Percentiles rank a stretch among this genome's conserved stretches.
Conservation (phyloP, 1,139 yeast genomes). For the Kurtzmaniella quercitrusa region DNA sequence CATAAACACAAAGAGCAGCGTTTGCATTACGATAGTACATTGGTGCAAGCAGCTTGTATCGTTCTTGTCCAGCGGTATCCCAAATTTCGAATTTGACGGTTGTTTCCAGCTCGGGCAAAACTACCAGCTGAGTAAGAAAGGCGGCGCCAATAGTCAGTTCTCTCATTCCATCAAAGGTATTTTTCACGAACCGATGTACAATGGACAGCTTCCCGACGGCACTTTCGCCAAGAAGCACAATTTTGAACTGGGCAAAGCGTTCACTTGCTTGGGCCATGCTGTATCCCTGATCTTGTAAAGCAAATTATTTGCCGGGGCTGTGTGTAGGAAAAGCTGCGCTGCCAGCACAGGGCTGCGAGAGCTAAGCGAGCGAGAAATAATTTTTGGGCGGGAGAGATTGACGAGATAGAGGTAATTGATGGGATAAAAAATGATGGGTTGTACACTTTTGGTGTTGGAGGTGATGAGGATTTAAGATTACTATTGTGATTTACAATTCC, state of each 20-base stretch:
- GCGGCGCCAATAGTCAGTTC: constrained; percentile 99
- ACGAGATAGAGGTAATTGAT: too few relatives aligned
- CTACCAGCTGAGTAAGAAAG: constrained; percentile 84
- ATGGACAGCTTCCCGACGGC: constrained; percentile 49
- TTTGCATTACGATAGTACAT: constrained; percentile 48
- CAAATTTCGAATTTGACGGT: constrained; percentile 44
- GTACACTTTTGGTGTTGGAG: too few relatives aligned
- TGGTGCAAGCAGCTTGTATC: constrained; percentile 45
- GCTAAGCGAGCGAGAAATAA: too few relatives aligned
- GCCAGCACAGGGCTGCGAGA: too few relatives aligned
- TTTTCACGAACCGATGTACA: constrained; percentile 48
- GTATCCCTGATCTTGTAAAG: neutral
- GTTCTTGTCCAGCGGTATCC: constrained; percentile 52
- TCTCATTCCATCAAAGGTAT: constrained; percentile 88
- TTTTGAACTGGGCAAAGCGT: constrained; percentile 40
- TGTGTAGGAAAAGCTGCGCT: neutral
- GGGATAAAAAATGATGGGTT: too few relatives aligned
- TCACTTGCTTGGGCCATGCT: constrained; percentile 3
- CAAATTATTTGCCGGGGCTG: neutral
- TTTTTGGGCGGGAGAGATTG: too few relatives aligned
- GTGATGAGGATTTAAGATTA: too few relatives aligned
- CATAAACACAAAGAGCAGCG: constrained; percentile 36
- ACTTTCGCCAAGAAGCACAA: constrained; percentile 45
- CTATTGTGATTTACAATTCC: too few relatives aligned
- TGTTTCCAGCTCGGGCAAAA: constrained; percentile 30